These are phyloP conservation scores for Talaromyces sp. DNA, from an alignment of 2,329 filamentous ascomycete species.

Conservation along the genomic window DNA sequence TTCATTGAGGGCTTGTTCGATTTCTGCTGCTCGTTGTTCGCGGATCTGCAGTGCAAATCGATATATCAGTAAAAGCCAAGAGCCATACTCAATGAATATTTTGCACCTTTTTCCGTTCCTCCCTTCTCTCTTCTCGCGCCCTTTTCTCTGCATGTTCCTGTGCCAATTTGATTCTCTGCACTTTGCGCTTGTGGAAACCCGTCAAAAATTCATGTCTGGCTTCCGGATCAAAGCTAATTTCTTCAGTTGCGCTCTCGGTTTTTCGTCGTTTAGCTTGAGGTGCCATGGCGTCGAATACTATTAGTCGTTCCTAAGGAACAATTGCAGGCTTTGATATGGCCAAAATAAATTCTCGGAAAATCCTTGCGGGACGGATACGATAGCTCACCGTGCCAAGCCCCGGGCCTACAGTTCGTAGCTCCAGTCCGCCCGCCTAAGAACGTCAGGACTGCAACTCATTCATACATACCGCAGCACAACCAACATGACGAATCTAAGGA, in stretches of 20 bases:
- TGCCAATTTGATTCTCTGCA: conserved; percentile 75
- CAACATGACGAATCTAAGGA: conserved; percentile 37
- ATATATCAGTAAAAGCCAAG: background rate
- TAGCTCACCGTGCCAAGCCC: conserved; percentile 20
- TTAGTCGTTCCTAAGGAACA: background rate
- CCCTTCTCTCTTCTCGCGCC: conserved; percentile 70
- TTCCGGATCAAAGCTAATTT: conserved; percentile 76
- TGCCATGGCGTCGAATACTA: conserved; percentile 39
- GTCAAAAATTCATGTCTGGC: conserved; percentile 84
- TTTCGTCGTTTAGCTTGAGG: conserved; percentile 65
- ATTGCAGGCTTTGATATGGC: background rate
- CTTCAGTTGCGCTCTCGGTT: conserved; percentile 57
- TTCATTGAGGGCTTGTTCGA: conserved; percentile 73
- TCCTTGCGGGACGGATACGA: conserved; percentile 13
- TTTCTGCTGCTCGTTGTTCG: conserved; percentile 73
- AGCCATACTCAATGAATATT: background rate
- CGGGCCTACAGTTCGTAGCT: conserved; percentile 7
- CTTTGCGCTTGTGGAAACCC: conserved; percentile 94
- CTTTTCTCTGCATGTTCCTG: conserved; percentile 74
- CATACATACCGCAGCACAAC: conserved; percentile 7
- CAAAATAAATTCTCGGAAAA: conserved; percentile 11
- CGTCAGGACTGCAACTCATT: conserved; percentile 11
- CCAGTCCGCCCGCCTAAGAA: conserved; percentile 16
- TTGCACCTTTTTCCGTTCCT: conserved; percentile 67
- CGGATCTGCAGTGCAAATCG: conserved; percentile 56